A percentile compares a stretch with the other conserved stretches of the same genome.
phyloP scores from a whole-genome alignment of 306 rosid genomes.

The Castanopsis chinensis region DNA sequence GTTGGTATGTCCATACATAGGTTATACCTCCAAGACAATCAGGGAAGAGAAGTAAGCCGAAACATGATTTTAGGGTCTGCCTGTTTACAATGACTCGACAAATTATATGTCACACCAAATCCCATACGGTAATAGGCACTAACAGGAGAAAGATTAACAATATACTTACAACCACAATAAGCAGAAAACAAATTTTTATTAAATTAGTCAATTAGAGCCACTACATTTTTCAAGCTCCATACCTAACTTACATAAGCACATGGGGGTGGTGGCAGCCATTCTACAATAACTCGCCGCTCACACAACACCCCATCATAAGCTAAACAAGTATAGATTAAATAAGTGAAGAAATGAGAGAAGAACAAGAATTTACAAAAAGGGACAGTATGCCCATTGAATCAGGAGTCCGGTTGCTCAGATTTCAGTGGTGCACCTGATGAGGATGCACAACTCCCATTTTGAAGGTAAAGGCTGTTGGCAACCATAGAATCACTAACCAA shows the following conservation, averaged over 20 bases:
- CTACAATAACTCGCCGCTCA: slow-evolving; percentile 70
- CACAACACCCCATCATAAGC: slow-evolving; percentile 54
- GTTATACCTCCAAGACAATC: too few relatives aligned
- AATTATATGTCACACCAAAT: not conserved
- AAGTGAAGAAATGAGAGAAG: slow-evolving; percentile 19
- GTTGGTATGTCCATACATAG: too few relatives aligned
- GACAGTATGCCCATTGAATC: slow-evolving; percentile 6
- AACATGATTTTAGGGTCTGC: not conserved
- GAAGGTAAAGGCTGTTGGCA: slow-evolving; percentile 88
- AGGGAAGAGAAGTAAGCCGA: too few relatives aligned
- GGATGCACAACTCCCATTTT: slow-evolving; percentile 78
- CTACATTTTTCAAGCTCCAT: slow-evolving; percentile 33
- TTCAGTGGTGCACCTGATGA: slow-evolving; percentile 75
- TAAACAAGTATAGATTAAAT: slow-evolving; percentile 23
- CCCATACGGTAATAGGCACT: not conserved
- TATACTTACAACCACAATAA: not conserved
- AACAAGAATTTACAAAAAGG: slow-evolving; percentile 49
- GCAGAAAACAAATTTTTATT: slow-evolving; percentile 27
- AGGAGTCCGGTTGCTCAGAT: slow-evolving; percentile 83
- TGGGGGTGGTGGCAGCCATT: slow-evolving; percentile 76
- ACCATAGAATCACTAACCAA: slow-evolving; percentile 94
- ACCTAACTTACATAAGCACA: slow-evolving; percentile 35
- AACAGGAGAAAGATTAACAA: not conserved
- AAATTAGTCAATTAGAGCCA: slow-evolving; percentile 20
- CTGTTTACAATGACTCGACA: not conserved